Evolutionary conservation across 2,329 filamentous ascomycete genomes (phyloP).

Genomic region (Fusarium ambrosium): DNA sequence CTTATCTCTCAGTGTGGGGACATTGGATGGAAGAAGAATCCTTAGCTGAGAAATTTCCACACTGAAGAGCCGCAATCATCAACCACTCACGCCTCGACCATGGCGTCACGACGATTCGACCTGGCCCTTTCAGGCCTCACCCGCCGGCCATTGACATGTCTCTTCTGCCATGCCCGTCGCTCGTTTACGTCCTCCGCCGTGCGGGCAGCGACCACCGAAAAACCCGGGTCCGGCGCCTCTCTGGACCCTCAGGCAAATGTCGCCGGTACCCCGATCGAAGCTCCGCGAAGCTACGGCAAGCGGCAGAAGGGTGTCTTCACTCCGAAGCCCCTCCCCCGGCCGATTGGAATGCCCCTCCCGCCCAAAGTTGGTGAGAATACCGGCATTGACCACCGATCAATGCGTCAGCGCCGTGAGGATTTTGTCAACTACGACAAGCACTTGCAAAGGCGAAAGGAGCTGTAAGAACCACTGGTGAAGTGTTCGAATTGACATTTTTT

Average conservation of each 20-base stretch:
- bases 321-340: conserved; percentile 73
- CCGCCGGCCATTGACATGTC: conserved; percentile 57
- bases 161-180: conserved; percentile 65
- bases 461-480: conserved; percentile 65
- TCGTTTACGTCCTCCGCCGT: conserved; percentile 61
- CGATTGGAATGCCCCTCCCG: conserved; percentile 84
- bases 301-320: conserved; percentile 66
- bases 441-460: conserved; percentile 77
- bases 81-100: conserved; percentile 28
- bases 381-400: conserved; percentile 76
- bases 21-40: background rate
- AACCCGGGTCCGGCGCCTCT: conserved; percentile 53
- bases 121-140: conserved; percentile 47
- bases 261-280: conserved; percentile 65
- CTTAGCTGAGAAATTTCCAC: conserved; percentile 37
- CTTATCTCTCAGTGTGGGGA: conserved; percentile 22
- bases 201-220: conserved; percentile 48
- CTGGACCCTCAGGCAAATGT: conserved; percentile 56
- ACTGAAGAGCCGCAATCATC: conserved; percentile 25
- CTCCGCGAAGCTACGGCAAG: conserved; percentile 72
- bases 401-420: conserved; percentile 79
- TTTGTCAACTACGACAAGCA: conserved; percentile 91
- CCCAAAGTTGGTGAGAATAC: conserved; percentile 86
- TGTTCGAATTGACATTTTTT: background rate
- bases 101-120: conserved; percentile 52